These are phyloP conservation scores for Geotrichum armillariae DNA, from an alignment of 1,139 yeast genomes.

Conservation along the genomic window DNA sequence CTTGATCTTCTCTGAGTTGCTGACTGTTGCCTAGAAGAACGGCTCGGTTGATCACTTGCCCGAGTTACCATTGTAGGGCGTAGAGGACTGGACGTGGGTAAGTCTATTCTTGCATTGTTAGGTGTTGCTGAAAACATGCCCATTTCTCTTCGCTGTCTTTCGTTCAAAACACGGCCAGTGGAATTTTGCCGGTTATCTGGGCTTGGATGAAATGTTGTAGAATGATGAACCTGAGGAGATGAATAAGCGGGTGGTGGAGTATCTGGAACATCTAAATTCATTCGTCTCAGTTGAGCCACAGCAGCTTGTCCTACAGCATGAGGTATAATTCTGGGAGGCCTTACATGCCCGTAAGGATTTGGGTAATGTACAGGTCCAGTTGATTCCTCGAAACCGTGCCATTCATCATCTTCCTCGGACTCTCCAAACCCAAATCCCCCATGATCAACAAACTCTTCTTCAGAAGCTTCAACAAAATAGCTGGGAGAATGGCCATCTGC, in stretches of 20 bases:
- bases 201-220: slow-evolving; percentile 1
- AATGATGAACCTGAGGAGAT: not conserved
- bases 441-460: slow-evolving; percentile 9
- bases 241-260: slow-evolving; percentile 12
- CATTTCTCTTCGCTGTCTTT: slow-evolving; percentile 9
- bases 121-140: slow-evolving; percentile 9
- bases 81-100: not conserved
- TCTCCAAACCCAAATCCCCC: not conserved
- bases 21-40: not conserved
- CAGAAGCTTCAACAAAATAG: slow-evolving; percentile 9
- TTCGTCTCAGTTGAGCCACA: not conserved
- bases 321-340: not conserved
- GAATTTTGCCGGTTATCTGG: not conserved
- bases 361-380: not conserved
- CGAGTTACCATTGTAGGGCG: not conserved
- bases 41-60: not conserved
- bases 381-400: not conserved
- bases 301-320: not conserved
- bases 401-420: not conserved
- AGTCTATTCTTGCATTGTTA: not conserved
- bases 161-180: not conserved
- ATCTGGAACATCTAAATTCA: slow-evolving; percentile 1
- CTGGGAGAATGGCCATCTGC: not conserved
- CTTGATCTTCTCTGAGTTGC: not conserved
- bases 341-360: not conserved